A percentile compares a stretch with the other conserved stretches of the same genome.
phyloP scores from a whole-genome alignment of 495 filamentous ascomycete genomes.

The Trichoderma reesei region DNA sequence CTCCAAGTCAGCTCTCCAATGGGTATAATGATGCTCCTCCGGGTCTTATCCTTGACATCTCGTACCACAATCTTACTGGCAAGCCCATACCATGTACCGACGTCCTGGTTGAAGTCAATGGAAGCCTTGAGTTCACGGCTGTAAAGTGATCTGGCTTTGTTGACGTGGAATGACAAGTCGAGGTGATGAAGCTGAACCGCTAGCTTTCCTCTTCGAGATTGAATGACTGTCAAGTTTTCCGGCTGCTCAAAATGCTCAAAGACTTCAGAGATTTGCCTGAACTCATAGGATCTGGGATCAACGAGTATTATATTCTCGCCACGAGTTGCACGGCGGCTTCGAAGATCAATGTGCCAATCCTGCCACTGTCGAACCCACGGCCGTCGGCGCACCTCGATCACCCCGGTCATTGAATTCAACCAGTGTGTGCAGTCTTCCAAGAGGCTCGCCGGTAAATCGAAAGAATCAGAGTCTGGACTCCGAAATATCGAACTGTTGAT shows the following conservation, averaged over 20 bases:
- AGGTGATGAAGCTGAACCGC: conserved; percentile 11
- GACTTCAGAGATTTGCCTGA: background rate
- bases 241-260: background rate
- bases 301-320: background rate
- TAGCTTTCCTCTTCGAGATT: background rate
- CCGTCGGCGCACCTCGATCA: conserved; percentile 22
- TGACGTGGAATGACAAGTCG: conserved; percentile 31
- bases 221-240: background rate
- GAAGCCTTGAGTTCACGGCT: conserved; percentile 32
- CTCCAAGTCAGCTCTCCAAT: conserved; percentile 15
- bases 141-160: conserved; percentile 26
- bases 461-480: background rate
- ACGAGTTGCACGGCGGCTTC: background rate
- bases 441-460: conserved; percentile 43
- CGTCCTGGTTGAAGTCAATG: conserved; percentile 42
- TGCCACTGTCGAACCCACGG: background rate
- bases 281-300: background rate
- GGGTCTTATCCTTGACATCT: conserved; percentile 19
- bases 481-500: conserved; percentile 25
- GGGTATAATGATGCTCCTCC: conserved; percentile 30
- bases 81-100: conserved; percentile 43
- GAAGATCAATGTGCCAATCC: background rate
- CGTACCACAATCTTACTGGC: conserved; percentile 36
- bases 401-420: conserved; percentile 22
- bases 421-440: conserved; percentile 47